Base-by-base conservation (phyloP, 768 basidiomycete genomes). In the Mrakia blollopis region DNA sequence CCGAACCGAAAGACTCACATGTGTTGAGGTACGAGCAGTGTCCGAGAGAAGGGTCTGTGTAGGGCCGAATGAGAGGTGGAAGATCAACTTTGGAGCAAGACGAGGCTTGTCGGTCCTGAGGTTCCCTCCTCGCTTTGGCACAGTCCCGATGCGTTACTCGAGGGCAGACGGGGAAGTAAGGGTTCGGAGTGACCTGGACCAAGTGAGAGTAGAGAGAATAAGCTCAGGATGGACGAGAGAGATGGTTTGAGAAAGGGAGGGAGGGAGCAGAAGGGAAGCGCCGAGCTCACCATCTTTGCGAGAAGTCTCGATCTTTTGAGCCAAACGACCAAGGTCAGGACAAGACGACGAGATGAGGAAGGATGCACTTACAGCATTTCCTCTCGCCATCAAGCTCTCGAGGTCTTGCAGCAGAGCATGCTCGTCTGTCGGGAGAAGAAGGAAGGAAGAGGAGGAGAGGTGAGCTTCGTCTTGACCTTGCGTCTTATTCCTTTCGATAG, bases 131-230 rank as follows among this genome's bases (percentile, higher is more conserved):
- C 9, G 88, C 86, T 82, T 89, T 89, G 23, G 87, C 85, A 80
- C 96, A 98, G 25, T 91, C 91, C 47, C 91, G 89, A 82, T 93
- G 92, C 5, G 94, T 96, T 77, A 94, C 90, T 78, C 91, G 86
- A 11, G 88, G 85, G 81, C 96, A 99, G 75, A 98, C 91, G 21
- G 94, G 92, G 81, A 93, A 91, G 83, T 96, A 96, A 52, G 81
- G 74, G 28, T 75, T 68, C 18, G 74, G 32, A 18, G 9, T 50
- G 35, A 37, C 16, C 74, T 67, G 37, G 9, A 44, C 3, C 16
- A 21, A 50, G 44, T 35, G 32, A 25, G 18, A 23, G n/a, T 23
- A 41, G 25, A 4, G 37, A 25, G 18, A 47, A 13, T 2, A 23
- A 60, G 30, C 1, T 28, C 35, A 57, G 28, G 6, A n/a, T n/a